phyloP scores from a whole-genome alignment of 768 basidiomycete genomes.

The Boletellus emodensis region DNA sequence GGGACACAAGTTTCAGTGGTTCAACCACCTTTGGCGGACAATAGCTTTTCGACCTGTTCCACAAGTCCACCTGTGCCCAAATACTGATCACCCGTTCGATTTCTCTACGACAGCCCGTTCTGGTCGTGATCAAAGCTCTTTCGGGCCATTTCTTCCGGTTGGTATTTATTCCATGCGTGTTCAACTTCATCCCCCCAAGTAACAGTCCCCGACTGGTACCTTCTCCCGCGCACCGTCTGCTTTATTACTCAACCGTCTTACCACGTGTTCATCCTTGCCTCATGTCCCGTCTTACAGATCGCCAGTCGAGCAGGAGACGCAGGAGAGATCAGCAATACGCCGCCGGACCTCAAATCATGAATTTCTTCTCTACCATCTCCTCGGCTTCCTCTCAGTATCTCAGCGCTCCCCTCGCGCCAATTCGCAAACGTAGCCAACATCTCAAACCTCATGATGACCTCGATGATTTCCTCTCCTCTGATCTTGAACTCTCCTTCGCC shows the following conservation, averaged over 20 bases:
- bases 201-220: conserved; percentile 11
- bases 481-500: conserved; percentile 78
- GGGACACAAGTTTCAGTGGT: conserved; percentile 21
- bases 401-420: conserved; percentile 35
- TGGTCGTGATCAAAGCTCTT: conserved; percentile 23
- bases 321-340: conserved; percentile 35
- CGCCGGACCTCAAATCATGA: conserved; percentile 43
- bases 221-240: neutral
- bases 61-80: conserved; percentile 24
- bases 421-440: conserved; percentile 48
- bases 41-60: conserved; percentile 23
- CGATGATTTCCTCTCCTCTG: conserved; percentile 69
- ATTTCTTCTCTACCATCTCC: conserved; percentile 45
- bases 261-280: conserved; percentile 19
- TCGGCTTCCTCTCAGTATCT: conserved; percentile 44
- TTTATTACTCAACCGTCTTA: conserved; percentile 20
- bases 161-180: conserved; percentile 27
- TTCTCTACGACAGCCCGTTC: conserved; percentile 21
- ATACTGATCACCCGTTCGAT: conserved; percentile 18
- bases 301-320: conserved; percentile 43
- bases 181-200: conserved; percentile 12
- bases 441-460: conserved; percentile 46
- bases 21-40: conserved; percentile 23
- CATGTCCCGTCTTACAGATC: conserved; percentile 41
- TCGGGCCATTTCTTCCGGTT: conserved; percentile 19